Evolutionary conservation across 176 grass and related monocot genomes (phyloP).

Genomic region (maize (Zea mays)): Zm-B73-REFERENCE-NAM-5.0 NC_050099.1:160837001-160837500

Average conservation of each 20-base stretch:
- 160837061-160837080: not conserved
- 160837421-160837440: not conserved
- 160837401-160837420: not conserved
- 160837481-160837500: not conserved
- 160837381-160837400: not conserved
- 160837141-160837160: not conserved
- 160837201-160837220: not conserved
- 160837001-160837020: not conserved
- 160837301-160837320: not conserved
- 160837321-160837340: not conserved
- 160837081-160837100: not conserved
- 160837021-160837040: not conserved
- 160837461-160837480: not conserved
- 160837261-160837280: not conserved
- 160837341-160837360: not conserved
- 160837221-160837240: not conserved
- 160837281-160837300: not conserved
- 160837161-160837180: not conserved
- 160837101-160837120: not conserved
- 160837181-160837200: not conserved
- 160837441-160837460: not conserved
- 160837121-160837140: not conserved
- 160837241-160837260: not conserved
- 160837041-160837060: not conserved
- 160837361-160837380: not conserved